A percentile compares a stretch with the other conserved stretches of the same genome.
These are phyloP conservation scores for Annona squamosa DNA, from an alignment of 164 flowering plant genomes.

Conservation along the genomic window DNA sequence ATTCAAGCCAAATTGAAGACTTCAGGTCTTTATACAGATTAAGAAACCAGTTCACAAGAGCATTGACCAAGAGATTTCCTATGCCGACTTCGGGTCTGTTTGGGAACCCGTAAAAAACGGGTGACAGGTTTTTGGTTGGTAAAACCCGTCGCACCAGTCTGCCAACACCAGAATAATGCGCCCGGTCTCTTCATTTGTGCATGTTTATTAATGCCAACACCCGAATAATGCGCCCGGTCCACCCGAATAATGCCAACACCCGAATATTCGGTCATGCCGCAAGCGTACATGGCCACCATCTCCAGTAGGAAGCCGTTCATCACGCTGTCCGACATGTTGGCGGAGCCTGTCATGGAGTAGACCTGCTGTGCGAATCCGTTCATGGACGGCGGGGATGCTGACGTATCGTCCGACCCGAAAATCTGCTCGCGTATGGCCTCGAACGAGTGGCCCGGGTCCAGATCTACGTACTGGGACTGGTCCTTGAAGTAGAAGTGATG, in stretches of 20 bases:
- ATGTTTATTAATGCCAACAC: too few relatives aligned
- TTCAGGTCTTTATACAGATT: background rate
- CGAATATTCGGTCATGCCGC: too few relatives aligned
- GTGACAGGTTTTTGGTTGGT: too few relatives aligned
- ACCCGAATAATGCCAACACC: too few relatives aligned
- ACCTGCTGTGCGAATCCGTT: constrained; percentile 73
- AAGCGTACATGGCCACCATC: constrained; percentile 48
- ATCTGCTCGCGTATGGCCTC: constrained; percentile 69
- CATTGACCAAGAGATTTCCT: too few relatives aligned
- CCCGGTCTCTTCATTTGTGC: too few relatives aligned
- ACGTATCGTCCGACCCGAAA: constrained; percentile 44
- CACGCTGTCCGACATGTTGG: constrained; percentile 37
- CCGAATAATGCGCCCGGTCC: too few relatives aligned
- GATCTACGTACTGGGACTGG: constrained; percentile 52
- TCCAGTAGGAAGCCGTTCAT: constrained; percentile 68
- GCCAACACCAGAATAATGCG: too few relatives aligned
- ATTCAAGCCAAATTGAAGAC: background rate
- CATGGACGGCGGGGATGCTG: constrained; percentile 50
- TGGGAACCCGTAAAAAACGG: too few relatives aligned
- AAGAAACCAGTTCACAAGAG: background rate
- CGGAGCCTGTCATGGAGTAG: constrained; percentile 27
- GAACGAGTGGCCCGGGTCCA: constrained; percentile 81
- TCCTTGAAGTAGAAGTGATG: constrained; percentile 29
- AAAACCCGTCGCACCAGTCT: too few relatives aligned
- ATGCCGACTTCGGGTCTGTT: too few relatives aligned